These are phyloP conservation scores for Saccharum officinarum DNA, from an alignment of 176 grass and related monocot species.

Conservation along the genomic window DNA sequence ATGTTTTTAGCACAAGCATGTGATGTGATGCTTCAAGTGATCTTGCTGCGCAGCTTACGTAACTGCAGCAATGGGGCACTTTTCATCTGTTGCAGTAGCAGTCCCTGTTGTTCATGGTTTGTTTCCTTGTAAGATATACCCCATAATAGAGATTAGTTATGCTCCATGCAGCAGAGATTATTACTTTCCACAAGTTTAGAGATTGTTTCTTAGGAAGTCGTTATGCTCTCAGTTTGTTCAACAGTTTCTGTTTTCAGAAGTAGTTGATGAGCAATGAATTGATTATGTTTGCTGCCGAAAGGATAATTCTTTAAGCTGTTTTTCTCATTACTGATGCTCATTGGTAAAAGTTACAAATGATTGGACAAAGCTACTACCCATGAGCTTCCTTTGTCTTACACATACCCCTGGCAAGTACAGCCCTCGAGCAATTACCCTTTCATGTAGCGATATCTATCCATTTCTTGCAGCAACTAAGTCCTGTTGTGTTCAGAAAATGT, in stretches of 20 bases:
- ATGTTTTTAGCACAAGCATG: neutral
- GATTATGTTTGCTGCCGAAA: neutral
- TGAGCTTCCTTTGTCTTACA: neutral
- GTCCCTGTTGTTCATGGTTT: neutral
- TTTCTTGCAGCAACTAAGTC: neutral
- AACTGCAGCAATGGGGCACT: neutral
- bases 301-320: neutral
- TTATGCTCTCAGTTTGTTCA: neutral
- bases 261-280: conserved; percentile 14
- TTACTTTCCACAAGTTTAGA: neutral
- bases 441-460: neutral
- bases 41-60: neutral
- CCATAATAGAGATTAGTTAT: neutral
- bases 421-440: neutral
- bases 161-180: neutral
- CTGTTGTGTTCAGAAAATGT: neutral
- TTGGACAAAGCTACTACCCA: neutral
- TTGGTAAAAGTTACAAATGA: neutral
- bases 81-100: neutral
- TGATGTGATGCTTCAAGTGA: neutral
- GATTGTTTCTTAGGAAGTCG: neutral
- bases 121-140: neutral
- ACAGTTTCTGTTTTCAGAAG: neutral
- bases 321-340: neutral
- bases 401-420: neutral